Evolutionary conservation across 805 yeast species (phyloP), one percentile per base, ranked within the genome.

Genomic region (Candida coquimbonensis): DNA sequence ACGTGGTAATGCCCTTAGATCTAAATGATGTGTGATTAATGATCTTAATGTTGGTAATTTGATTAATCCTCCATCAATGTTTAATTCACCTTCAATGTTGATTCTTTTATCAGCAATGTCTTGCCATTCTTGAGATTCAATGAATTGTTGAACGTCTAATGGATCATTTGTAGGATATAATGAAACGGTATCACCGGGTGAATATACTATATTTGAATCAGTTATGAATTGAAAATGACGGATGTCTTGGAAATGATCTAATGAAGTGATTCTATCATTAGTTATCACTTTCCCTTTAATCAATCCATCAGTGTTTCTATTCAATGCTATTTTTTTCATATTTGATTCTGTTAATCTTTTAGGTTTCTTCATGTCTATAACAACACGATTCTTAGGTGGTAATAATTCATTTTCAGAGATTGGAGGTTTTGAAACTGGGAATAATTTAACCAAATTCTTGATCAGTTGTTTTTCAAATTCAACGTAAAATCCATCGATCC

Each of bases 211-310:
- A 55, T 12, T 1, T 14, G 21, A 26, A 14, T 59, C 5, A 3
- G 49, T 37, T 4, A 45, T 39, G 21, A 53, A 33, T 27, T 45
- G 50, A 13, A 89, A 62, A 44, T 75, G 78, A 35, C 96, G 71
- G 2, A 91, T 95, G 60, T 93, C 98, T 63, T 93, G 98, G 65
- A 87, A 88, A 66, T 93, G 98, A 43, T 78, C 81, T 0, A 53
- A 49, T 0, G 76, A 62, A 0, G 98, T 91, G 14, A 93, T 66
- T 47, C 96, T 65, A 1, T 63, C 50, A 56, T 87, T 87, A 2
- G 50, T 39, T 0, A 50, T 46, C 7, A 90, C 70, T 9, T 52
- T 65, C 0, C 85, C 95, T 7, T 44, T 46, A 8, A 53, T 42
- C 7, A 64, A 39, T 1, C 47, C 44, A 1, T 44, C 48, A 31